phyloP scores from a whole-genome alignment of 345 rosid species.

The Gossypium herbaceum region DNA sequence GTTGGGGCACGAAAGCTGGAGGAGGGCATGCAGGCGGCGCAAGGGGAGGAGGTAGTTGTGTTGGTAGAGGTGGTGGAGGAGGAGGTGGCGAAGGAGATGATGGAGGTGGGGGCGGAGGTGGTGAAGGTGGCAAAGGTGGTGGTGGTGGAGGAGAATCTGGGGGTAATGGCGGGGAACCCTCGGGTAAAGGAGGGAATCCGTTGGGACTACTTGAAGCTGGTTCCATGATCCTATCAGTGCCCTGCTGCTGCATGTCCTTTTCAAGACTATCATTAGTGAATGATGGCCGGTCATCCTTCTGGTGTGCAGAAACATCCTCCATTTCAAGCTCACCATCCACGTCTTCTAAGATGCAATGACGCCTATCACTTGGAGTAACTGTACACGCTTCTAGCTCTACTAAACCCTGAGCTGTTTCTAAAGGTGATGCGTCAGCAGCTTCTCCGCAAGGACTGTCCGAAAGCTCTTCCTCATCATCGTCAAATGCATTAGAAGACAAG shows the following conservation, averaged over 20 bases:
- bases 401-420: constrained; percentile 33
- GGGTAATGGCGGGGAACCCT: constrained; percentile 66
- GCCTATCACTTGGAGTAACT: constrained; percentile 55
- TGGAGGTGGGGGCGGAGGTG: constrained; percentile 18
- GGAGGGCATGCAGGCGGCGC: constrained; percentile 32
- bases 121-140: constrained; percentile 20
- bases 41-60: constrained; percentile 30
- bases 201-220: constrained; percentile 29
- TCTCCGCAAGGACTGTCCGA: constrained; percentile 39
- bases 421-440: constrained; percentile 33
- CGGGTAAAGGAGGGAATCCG: constrained; percentile 39
- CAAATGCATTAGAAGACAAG: constrained; percentile 56
- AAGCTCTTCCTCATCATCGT: constrained; percentile 53
- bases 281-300: constrained; percentile 45
- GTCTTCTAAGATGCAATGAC: constrained; percentile 71
- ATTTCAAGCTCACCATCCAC: constrained; percentile 84
- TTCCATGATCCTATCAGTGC: constrained; percentile 23
- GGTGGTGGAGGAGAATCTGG: constrained; percentile 65
- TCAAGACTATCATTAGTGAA: constrained; percentile 24
- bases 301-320: constrained; percentile 79
- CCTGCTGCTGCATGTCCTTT: constrained; percentile 31
- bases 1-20: constrained; percentile 35
- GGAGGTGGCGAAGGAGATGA: not conserved
- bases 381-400: constrained; percentile 42
- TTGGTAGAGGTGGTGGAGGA: constrained; percentile 28